Evolutionary conservation across 192 early-diverging fungal species (phyloP).

Genomic region (Diversispora eburnea): DNA sequence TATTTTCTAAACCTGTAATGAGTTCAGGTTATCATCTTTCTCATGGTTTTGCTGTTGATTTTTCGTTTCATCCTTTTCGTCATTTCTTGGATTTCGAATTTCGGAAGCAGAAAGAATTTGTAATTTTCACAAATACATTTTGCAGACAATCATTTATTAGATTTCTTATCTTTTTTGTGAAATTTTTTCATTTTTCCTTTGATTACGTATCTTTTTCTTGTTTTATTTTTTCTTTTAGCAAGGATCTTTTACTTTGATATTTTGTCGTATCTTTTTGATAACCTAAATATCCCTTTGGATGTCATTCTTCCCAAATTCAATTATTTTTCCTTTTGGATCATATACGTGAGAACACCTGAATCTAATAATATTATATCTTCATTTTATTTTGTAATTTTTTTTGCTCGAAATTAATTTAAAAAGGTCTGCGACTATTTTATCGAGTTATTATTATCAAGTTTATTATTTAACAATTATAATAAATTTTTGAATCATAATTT

Average conservation of each 20-base stretch:
- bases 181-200: neutral
- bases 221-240: neutral
- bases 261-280: neutral
- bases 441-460: too few species aligned
- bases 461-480: too few species aligned
- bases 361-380: too few species aligned
- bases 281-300: too few species aligned
- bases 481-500: too few species aligned
- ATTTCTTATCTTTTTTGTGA: neutral
- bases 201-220: neutral
- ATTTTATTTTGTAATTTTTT: too few species aligned
- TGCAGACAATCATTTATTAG: neutral
- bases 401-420: too few species aligned
- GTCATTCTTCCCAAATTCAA: too few species aligned
- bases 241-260: constrained; percentile 8
- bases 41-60: neutral
- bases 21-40: neutral
- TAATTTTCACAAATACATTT: neutral
- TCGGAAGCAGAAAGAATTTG: neutral
- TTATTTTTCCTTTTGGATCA: too few species aligned
- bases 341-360: too few species aligned
- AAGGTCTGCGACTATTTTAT: too few species aligned
- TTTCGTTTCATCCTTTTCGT: too few species aligned
- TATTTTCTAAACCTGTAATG: constrained; percentile 2
- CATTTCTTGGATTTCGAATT: constrained; percentile 1